Conservation (phyloP, 495 filamentous ascomycete species). For the Chaetomium cochliodes region DNA sequence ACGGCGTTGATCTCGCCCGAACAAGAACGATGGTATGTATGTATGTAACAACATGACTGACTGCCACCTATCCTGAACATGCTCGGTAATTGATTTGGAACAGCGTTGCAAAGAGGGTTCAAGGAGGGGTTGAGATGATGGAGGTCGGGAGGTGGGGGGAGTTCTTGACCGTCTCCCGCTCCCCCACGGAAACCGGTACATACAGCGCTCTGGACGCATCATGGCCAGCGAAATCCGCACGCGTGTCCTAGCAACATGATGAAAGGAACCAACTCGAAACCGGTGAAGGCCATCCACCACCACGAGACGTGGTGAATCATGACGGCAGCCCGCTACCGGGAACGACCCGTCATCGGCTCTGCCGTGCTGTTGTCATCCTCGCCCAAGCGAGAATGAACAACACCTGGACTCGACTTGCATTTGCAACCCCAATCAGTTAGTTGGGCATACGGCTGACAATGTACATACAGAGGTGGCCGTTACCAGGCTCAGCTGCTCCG, state of each 20-base stretch:
- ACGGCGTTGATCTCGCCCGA: not conserved
- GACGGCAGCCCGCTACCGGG: not conserved
- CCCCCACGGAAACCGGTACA: not conserved
- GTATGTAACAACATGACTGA: not conserved
- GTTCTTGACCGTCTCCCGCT: not conserved
- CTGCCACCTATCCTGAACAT: not conserved
- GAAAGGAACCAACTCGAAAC: not conserved
- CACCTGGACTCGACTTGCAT: not conserved
- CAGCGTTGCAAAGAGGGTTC: not conserved
- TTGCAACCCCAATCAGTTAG: not conserved
- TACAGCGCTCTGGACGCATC: not conserved
- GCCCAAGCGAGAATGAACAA: not conserved
- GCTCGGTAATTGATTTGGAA: constrained; percentile 1
- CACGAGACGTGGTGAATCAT: not conserved
- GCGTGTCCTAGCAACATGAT: not conserved
- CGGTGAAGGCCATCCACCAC: not conserved
- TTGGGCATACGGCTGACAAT: not conserved
- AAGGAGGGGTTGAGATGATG: not conserved
- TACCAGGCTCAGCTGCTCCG: not conserved
- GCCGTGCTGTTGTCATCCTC: not conserved
- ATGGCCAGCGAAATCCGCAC: not conserved
- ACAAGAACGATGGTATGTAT: not conserved
- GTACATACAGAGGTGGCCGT: not conserved
- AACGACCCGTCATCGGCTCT: not conserved
- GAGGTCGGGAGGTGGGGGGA: not conserved